These are phyloP conservation scores for Tanacetum coccineum DNA, from an alignment of 129 eudicot genomes.

Conservation along the genomic window DNA sequence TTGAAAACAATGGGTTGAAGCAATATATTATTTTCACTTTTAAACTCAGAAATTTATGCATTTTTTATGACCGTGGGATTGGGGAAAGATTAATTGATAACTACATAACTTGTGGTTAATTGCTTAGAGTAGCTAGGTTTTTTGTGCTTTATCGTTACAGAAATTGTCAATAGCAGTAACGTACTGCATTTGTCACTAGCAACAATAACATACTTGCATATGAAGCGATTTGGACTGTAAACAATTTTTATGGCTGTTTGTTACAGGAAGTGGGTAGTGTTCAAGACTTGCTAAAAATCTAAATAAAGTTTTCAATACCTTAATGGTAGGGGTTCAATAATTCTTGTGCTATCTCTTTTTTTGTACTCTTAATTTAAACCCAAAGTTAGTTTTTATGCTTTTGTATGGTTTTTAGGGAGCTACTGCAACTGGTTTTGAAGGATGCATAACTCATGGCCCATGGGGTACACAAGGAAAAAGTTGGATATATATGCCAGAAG, in stretches of 20 bases:
- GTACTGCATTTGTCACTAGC: too few relatives aligned
- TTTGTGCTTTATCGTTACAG: too few relatives aligned
- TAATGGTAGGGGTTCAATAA: constrained; percentile 10
- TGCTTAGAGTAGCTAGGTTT: too few relatives aligned
- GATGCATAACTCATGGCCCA: constrained; percentile 17
- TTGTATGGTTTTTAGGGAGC: constrained; percentile 1
- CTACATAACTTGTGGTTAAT: too few relatives aligned
- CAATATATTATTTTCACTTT: too few relatives aligned
- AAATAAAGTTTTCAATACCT: background rate
- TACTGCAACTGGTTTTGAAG: background rate
- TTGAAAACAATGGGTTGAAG: too few relatives aligned
- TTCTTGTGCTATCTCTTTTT: background rate
- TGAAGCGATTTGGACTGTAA: background rate
- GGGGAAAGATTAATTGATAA: too few relatives aligned
- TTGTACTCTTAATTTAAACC: background rate
- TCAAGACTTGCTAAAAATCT: background rate
- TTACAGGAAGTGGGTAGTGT: constrained; percentile 3
- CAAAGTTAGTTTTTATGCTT: background rate
- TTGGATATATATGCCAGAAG: constrained; percentile 1
- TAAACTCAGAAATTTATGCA: too few relatives aligned
- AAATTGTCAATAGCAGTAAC: too few relatives aligned
- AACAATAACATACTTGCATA: too few relatives aligned
- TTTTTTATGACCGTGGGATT: too few relatives aligned
- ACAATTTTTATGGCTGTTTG: background rate
- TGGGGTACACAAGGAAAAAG: constrained; percentile 8